Conservation (phyloP, 495 filamentous ascomycete species). For the Delitschia confertaspora region DNA sequence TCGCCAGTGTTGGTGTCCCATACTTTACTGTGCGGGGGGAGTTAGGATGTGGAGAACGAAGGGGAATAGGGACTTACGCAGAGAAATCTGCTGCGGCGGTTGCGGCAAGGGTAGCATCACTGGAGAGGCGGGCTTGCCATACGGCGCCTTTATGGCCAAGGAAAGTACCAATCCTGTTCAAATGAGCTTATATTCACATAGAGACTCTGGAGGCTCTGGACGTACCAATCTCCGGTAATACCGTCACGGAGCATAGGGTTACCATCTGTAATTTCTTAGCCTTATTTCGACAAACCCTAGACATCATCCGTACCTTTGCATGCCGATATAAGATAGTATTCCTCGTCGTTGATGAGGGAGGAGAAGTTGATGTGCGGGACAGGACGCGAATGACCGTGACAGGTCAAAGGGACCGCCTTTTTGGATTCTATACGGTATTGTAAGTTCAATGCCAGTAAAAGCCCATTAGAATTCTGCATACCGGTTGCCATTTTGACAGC, state of each 20-base stretch:
- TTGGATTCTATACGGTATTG: constrained; percentile 41
- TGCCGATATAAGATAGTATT: constrained; percentile 92
- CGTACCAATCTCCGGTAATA: constrained; percentile 72
- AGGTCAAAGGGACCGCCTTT: constrained; percentile 82
- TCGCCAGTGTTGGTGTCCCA: constrained; percentile 97
- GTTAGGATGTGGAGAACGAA: constrained; percentile 17
- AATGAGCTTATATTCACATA: constrained; percentile 27
- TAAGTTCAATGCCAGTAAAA: background rate
- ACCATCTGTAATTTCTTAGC: constrained; percentile 61
- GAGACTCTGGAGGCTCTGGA: constrained; percentile 1
- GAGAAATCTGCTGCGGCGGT: constrained; percentile 95
- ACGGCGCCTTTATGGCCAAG: constrained; percentile 96
- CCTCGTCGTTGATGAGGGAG: constrained; percentile 69
- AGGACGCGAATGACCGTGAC: constrained; percentile 92
- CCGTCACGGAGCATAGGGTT: constrained; percentile 98
- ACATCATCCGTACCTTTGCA: constrained; percentile 74
- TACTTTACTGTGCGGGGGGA: constrained; percentile 60
- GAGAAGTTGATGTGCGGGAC: constrained; percentile 95
- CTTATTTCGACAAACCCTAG: background rate
- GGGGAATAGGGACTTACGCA: constrained; percentile 49
- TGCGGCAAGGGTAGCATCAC: constrained; percentile 78
- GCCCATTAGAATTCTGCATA: background rate
- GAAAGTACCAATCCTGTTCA: constrained; percentile 79
- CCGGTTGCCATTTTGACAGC: background rate
- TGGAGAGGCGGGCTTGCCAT: constrained; percentile 85